Conservation (phyloP, 306 rosid genomes). For the Prunus davidiana region DNA sequence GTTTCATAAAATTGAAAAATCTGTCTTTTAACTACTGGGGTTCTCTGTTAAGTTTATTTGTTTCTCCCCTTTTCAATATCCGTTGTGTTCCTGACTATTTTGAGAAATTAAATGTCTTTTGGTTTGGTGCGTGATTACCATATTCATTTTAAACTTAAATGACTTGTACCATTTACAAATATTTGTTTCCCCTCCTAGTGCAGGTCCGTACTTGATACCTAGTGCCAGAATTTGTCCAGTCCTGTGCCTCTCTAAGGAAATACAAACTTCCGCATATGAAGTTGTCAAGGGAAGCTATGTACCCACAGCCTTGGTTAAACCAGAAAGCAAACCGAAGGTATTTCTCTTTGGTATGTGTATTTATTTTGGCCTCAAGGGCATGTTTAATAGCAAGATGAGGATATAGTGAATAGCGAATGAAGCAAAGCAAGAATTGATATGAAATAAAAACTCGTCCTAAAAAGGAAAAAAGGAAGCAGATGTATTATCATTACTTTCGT, state of each 20-base stretch:
- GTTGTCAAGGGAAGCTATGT: constrained; percentile 76
- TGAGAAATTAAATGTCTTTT: not conserved
- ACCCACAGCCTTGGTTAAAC: constrained; percentile 35
- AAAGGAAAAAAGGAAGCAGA: not conserved
- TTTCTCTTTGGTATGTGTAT: not conserved
- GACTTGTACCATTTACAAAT: constrained; percentile 3
- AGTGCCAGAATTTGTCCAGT: constrained; percentile 43
- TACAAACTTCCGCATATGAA: constrained; percentile 71
- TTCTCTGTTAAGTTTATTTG: not conserved
- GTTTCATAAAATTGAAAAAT: not conserved
- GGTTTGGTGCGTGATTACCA: not conserved
- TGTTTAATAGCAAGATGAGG: not conserved
- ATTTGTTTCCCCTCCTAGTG: not conserved
- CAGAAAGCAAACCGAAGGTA: constrained; percentile 50
- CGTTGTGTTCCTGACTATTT: not conserved
- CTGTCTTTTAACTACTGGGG: not conserved
- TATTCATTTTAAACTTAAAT: constrained; percentile 9
- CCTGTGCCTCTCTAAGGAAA: constrained; percentile 41
- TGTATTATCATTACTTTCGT: not conserved
- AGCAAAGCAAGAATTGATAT: not conserved
- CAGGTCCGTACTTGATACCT: constrained; percentile 26
- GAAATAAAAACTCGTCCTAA: not conserved
- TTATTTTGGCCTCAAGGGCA: not conserved
- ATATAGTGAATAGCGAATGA: not conserved
- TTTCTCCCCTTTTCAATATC: not conserved